Conservation (phyloP, 1,139 yeast species). For the Scheffersomyces illinoinensis region DNA sequence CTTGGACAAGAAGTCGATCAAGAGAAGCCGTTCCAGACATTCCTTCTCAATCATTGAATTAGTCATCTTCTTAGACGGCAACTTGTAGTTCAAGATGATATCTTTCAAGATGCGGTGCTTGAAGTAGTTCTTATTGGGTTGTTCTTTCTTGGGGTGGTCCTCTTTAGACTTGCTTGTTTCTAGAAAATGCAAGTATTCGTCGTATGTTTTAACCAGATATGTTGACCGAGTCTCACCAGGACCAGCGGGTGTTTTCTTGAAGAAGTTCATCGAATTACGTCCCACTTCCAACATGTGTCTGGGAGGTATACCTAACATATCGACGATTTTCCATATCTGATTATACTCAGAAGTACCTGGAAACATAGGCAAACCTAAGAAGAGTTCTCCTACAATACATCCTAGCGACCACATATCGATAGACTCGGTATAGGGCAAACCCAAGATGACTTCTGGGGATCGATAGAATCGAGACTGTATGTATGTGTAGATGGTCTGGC, state of each 20-base stretch:
- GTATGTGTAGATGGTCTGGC: conserved; percentile 88
- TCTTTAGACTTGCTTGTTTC: conserved; percentile 28
- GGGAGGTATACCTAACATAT: conserved; percentile 86
- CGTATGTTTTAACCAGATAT: conserved; percentile 33
- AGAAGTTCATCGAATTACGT: conserved; percentile 71
- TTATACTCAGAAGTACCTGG: conserved; percentile 96
- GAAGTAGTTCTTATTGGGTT: conserved; percentile 83
- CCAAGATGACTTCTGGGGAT: conserved; percentile 92
- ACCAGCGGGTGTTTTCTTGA: conserved; percentile 45
- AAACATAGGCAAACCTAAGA: conserved; percentile 88
- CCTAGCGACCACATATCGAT: conserved; percentile 99
- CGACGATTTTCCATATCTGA: conserved; percentile 79
- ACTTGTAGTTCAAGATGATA: conserved; percentile 69
- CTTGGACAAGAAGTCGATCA: conserved; percentile 78
- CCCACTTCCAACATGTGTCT: conserved; percentile 98
- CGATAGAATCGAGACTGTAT: conserved; percentile 95
- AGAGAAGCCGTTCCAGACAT: conserved; percentile 65
- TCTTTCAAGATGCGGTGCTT: conserved; percentile 72
- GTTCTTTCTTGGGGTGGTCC: conserved; percentile 64
- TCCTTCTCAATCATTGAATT: conserved; percentile 66
- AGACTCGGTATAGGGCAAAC: conserved; percentile 86
- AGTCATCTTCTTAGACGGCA: conserved; percentile 75
- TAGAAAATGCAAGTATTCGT: conserved; percentile 40
- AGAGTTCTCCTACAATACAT: conserved; percentile 92
- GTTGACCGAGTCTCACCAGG: conserved; percentile 13